phyloP scores from a whole-genome alignment of 140 eudicot genomes.

The Oenanthe javanica region DNA sequence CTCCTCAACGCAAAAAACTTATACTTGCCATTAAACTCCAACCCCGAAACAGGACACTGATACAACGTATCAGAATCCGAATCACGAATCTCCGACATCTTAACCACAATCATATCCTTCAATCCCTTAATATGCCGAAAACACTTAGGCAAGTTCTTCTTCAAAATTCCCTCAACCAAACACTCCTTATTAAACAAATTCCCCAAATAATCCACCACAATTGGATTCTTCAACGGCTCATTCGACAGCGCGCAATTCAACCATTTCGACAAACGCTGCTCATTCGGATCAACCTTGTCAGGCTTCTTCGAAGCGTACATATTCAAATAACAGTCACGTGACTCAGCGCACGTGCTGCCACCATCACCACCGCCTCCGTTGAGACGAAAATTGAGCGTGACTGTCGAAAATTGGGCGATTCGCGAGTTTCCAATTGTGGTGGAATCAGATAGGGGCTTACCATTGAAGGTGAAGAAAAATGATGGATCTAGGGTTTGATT shows the following conservation, averaged over 20 bases:
- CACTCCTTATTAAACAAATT: constrained; percentile 75
- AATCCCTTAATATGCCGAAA: constrained; percentile 73
- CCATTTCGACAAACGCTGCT: constrained; percentile 66
- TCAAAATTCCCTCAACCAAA: constrained; percentile 61
- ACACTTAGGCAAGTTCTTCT: constrained; percentile 54
- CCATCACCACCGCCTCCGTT: constrained; percentile 92
- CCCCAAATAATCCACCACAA: constrained; percentile 71
- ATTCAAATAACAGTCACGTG: constrained; percentile 84
- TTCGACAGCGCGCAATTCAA: constrained; percentile 68
- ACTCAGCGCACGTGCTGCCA: constrained; percentile 92
- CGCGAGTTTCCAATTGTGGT: constrained; percentile 22
- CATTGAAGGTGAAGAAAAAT: constrained; percentile 50
- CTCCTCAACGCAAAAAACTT: constrained; percentile 59
- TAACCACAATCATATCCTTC: constrained; percentile 72
- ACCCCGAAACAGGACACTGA: constrained; percentile 74
- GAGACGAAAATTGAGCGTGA: constrained; percentile 37
- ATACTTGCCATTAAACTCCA: constrained; percentile 82
- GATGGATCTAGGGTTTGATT: constrained; percentile 23
- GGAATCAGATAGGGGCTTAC: constrained; percentile 44
- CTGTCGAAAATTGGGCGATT: constrained; percentile 37
- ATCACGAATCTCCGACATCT: constrained; percentile 38
- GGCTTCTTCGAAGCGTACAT: constrained; percentile 90
- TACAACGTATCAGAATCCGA: constrained; percentile 29
- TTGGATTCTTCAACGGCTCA: constrained; percentile 74
- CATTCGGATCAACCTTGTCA: constrained; percentile 80